phyloP scores from a whole-genome alignment of 768 basidiomycete genomes.

The Daedalea quercina region DNA sequence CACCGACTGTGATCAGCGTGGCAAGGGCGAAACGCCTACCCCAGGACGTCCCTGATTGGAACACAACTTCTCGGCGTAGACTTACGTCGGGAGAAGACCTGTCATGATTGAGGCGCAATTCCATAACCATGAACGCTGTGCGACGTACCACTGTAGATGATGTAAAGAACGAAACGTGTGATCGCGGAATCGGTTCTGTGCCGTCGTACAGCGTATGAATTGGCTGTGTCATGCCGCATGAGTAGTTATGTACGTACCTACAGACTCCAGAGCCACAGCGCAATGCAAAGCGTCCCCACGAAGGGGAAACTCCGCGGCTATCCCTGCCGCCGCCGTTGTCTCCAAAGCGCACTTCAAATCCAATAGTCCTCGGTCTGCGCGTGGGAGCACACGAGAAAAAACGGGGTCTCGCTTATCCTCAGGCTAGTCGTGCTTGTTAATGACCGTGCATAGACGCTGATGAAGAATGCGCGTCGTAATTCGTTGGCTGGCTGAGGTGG shows the following conservation, averaged over 20 bases:
- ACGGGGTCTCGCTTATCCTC: too few relatives aligned
- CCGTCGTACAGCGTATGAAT: too few relatives aligned
- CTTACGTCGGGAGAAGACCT: not conserved
- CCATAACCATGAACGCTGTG: not conserved
- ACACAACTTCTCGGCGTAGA: not conserved
- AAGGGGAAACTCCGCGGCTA: not conserved
- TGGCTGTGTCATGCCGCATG: not conserved
- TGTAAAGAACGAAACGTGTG: constrained; percentile 1
- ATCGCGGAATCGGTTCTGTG: constrained; percentile 2
- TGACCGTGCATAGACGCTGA: too few relatives aligned
- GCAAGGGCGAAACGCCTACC: not conserved
- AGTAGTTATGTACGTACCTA: not conserved
- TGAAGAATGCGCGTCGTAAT: too few relatives aligned
- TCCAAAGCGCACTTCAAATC: too few relatives aligned
- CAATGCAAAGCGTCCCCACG: not conserved
- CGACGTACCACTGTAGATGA: constrained; percentile 1
- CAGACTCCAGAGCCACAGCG: not conserved
- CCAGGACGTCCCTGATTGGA: not conserved
- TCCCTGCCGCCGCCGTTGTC: not conserved
- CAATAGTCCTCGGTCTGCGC: too few relatives aligned
- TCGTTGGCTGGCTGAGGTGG: too few relatives aligned
- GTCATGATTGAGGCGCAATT: not conserved
- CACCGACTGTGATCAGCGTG: not conserved
- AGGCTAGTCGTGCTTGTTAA: too few relatives aligned
- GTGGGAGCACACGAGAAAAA: too few relatives aligned